A percentile compares a stretch with the other conserved stretches of the same genome.
Evolutionary conservation across 208 protist species (phyloP).

Genomic region (Leishmania mexicana): DNA sequence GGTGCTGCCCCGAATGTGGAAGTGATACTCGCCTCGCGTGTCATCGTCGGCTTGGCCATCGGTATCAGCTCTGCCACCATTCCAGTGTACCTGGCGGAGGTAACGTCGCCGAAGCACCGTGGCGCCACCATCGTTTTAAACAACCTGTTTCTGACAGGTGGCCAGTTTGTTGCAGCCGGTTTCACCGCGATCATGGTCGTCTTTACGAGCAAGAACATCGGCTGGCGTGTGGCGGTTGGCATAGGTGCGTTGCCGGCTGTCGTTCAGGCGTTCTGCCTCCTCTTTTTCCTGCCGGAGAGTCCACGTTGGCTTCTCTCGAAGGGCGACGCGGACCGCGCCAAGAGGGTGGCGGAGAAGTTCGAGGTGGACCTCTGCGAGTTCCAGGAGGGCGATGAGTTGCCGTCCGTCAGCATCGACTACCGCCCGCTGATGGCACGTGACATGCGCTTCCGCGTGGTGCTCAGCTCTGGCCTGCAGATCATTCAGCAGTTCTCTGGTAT

Average conservation of each 20-base stretch:
- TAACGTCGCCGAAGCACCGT: slow-evolving; percentile 73
- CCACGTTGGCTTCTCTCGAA: slow-evolving; percentile 81
- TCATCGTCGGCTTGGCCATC: slow-evolving; percentile 87
- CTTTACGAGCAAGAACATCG: slow-evolving; percentile 72
- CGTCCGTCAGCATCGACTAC: slow-evolving; percentile 63
- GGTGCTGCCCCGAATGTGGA: slow-evolving; percentile 63
- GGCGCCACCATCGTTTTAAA: slow-evolving; percentile 90
- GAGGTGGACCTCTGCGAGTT: slow-evolving; percentile 67
- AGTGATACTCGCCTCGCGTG: slow-evolving; percentile 75
- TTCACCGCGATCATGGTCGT: slow-evolving; percentile 74
- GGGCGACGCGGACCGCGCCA: slow-evolving; percentile 49
- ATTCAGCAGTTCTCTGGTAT: slow-evolving; percentile 93
- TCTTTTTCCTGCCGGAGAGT: slow-evolving; percentile 88
- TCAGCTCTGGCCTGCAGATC: slow-evolving; percentile 88
- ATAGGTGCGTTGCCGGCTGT: slow-evolving; percentile 80
- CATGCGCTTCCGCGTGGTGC: slow-evolving; percentile 72
- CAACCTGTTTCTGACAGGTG: slow-evolving; percentile 87
- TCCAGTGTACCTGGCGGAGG: slow-evolving; percentile 92
- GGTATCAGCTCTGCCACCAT: slow-evolving; percentile 90
- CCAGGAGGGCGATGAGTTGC: slow-evolving; percentile 39
- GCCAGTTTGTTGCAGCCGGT: slow-evolving; percentile 82
- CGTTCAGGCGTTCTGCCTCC: slow-evolving; percentile 79
- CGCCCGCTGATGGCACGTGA: slow-evolving; percentile 45
- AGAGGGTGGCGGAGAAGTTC: slow-evolving; percentile 53
- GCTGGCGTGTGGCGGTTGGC: slow-evolving; percentile 90